Conservation (phyloP, 1,139 yeast genomes). For the Petasospora rhodanensis region DNA sequence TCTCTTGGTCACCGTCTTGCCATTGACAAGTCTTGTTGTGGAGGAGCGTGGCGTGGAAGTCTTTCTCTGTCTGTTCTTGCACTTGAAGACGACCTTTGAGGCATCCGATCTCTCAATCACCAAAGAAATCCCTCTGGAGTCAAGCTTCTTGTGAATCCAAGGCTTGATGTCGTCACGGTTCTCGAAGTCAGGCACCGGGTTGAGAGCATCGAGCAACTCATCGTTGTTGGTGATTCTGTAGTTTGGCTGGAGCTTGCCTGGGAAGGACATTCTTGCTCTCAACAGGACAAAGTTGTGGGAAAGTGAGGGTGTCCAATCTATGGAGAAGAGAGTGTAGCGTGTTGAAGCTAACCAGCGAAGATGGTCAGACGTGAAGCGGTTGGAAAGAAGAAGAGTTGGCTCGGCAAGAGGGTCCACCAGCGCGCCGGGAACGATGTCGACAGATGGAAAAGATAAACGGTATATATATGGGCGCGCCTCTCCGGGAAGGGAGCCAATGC, state of each 20-base stretch:
- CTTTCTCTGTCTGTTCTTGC: slow-evolving; percentile 42
- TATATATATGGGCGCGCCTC: slow-evolving; percentile 4
- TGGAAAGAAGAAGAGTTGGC: too few relatives aligned
- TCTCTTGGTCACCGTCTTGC: slow-evolving; percentile 17
- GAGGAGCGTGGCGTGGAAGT: slow-evolving; percentile 17
- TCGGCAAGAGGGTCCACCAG: background rate
- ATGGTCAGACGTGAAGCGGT: too few relatives aligned
- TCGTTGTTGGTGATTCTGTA: slow-evolving; percentile 18
- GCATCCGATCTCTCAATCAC: slow-evolving; percentile 71
- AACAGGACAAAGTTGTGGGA: background rate
- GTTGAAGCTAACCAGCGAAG: too few relatives aligned
- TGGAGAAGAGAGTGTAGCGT: too few relatives aligned
- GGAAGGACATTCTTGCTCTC: slow-evolving; percentile 1
- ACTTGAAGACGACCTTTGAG: slow-evolving; percentile 63
- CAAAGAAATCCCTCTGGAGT: slow-evolving; percentile 49
- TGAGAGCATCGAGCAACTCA: slow-evolving; percentile 22
- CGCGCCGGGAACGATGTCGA: too few relatives aligned
- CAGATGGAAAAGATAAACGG: slow-evolving; percentile 15
- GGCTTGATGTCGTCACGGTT: slow-evolving; percentile 56
- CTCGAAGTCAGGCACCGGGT: slow-evolving; percentile 36
- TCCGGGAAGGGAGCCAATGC: slow-evolving; percentile 1
- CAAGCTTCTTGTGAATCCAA: slow-evolving; percentile 52
- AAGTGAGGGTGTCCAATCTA: background rate
- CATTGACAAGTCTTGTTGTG: slow-evolving; percentile 8
- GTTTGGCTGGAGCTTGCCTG: background rate